Conservation (phyloP, 129 eudicot species). For the Artemisia tridentata region DNA sequence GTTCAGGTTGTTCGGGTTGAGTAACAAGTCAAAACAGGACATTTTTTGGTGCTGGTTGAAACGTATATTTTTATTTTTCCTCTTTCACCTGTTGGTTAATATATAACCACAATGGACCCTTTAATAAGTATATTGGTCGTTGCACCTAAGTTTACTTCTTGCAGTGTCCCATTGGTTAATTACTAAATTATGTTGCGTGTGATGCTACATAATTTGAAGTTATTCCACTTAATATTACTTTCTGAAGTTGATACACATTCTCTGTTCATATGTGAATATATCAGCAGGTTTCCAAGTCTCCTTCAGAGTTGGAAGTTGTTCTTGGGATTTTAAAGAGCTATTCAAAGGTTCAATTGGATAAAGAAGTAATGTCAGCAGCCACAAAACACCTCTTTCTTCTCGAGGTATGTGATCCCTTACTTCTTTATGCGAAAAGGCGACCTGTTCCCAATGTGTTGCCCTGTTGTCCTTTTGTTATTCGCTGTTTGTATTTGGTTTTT, state of each 20-base stretch:
- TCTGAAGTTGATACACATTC: not conserved
- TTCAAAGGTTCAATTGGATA: slow-evolving; percentile 58
- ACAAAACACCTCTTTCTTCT: slow-evolving; percentile 66
- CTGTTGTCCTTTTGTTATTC: slow-evolving; percentile 6
- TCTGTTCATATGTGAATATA: not conserved
- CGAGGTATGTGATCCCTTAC: slow-evolving; percentile 54
- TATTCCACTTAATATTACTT: slow-evolving; percentile 7
- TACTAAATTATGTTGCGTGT: not conserved
- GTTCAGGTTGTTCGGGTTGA: not conserved
- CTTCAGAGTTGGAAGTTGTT: slow-evolving; percentile 87
- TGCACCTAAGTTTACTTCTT: not conserved
- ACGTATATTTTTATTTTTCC: not conserved
- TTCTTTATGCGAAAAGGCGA: not conserved
- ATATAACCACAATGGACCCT: not conserved
- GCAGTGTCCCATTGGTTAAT: slow-evolving; percentile 1
- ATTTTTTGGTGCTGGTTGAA: not conserved
- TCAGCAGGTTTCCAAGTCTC: slow-evolving; percentile 79
- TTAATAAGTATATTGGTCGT: not conserved
- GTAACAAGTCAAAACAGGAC: slow-evolving; percentile 1
- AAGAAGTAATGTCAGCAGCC: slow-evolving; percentile 63
- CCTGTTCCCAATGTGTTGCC: not conserved
- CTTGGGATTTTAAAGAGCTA: slow-evolving; percentile 71
- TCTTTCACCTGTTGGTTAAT: not conserved
- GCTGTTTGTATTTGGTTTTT: not conserved
- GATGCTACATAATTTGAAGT: slow-evolving; percentile 8